Conservation (phyloP, 1,284 basidiomycete genomes). For the Cutaneotrichosporon sp. region DNA sequence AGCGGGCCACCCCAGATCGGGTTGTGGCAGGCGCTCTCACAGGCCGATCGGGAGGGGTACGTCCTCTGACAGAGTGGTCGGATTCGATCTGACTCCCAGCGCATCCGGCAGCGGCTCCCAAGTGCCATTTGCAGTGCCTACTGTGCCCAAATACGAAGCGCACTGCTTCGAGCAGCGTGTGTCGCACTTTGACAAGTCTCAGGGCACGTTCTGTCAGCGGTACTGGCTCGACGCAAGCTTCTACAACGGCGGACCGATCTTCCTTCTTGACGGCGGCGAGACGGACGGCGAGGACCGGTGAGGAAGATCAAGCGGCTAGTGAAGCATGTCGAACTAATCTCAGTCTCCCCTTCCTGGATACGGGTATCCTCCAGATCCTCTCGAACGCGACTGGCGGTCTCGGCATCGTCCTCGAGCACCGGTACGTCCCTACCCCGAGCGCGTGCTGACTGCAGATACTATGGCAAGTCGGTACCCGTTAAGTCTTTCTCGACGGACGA, state of each 20-base stretch:
- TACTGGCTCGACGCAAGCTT: slow-evolving; percentile 87
- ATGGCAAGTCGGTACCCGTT: slow-evolving; percentile 70
- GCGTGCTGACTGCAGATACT: slow-evolving; percentile 18
- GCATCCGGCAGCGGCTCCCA: background rate
- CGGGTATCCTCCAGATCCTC: slow-evolving; percentile 78
- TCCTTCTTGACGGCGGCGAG: slow-evolving; percentile 78
- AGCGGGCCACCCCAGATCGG: slow-evolving; percentile 34
- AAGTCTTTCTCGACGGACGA: slow-evolving; percentile 65
- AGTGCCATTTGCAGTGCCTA: background rate
- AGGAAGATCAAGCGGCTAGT: background rate
- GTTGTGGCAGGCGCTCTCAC: slow-evolving; percentile 31
- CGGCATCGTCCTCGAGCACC: slow-evolving; percentile 85
- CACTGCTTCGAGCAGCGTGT: slow-evolving; percentile 75
- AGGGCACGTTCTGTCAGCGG: slow-evolving; percentile 52
- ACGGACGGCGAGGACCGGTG: slow-evolving; percentile 52
- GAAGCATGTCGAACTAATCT: background rate
- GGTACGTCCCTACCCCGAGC: slow-evolving; percentile 52
- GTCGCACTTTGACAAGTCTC: slow-evolving; percentile 58
- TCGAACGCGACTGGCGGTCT: slow-evolving; percentile 73
- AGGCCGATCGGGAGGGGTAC: slow-evolving; percentile 40
- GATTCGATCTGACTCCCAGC: background rate
- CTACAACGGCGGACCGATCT: slow-evolving; percentile 74
- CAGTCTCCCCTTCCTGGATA: slow-evolving; percentile 48
- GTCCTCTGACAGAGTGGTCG: slow-evolving; percentile 15
- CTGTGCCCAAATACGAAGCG: slow-evolving; percentile 31